Conservation (phyloP, 495 filamentous ascomycete species). For the Xylaria grammica region DNA sequence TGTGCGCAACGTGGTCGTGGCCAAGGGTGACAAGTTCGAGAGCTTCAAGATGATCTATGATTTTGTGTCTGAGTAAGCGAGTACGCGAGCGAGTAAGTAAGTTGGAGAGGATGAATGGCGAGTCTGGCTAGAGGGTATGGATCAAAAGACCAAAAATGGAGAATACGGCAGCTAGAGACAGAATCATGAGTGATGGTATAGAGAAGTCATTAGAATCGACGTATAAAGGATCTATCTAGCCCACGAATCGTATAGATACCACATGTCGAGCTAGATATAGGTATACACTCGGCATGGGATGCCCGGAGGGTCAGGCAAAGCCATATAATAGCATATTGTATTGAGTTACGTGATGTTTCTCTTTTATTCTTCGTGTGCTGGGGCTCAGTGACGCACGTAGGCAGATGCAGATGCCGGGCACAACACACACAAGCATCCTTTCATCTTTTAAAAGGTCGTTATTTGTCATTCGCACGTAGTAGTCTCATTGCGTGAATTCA, state of each 20-base stretch:
- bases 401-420: background rate
- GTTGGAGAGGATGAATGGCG: background rate
- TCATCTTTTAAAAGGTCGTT: background rate
- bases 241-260: background rate
- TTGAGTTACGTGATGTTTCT: too few species aligned
- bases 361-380: too few species aligned
- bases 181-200: background rate
- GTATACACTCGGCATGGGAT: background rate
- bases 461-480: background rate
- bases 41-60: constrained; percentile 77
- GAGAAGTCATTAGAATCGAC: background rate
- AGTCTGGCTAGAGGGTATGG: background rate
- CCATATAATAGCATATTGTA: too few species aligned
- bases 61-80: constrained; percentile 40
- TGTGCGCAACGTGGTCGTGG: constrained; percentile 66
- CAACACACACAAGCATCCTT: background rate
- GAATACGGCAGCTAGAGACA: too few species aligned
- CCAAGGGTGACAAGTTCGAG: constrained; percentile 66
- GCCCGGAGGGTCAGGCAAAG: background rate
- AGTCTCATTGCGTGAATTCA: background rate
- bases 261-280: background rate
- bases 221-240: background rate
- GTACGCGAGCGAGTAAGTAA: too few species aligned
- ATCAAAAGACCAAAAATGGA: too few species aligned
- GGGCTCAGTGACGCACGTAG: too few species aligned